These are phyloP conservation scores for Trapa bicornis DNA, from an alignment of 345 rosid species.

Conservation along the genomic window DNA sequence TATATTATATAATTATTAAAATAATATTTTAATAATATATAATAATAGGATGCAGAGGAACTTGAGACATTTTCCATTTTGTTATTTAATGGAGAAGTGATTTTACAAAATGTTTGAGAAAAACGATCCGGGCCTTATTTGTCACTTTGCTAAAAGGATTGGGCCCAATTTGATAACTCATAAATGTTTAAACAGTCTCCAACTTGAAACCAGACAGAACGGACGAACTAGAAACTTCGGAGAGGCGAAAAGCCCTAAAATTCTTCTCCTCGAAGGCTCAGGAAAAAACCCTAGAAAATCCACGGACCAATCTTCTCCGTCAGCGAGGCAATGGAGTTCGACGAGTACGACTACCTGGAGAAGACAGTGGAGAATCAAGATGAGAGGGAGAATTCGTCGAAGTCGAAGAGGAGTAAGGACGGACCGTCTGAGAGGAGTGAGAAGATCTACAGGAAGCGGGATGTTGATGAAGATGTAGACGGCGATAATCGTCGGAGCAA, in stretches of 20 bases:
- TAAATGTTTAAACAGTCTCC: no score
- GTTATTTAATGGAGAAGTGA: no score
- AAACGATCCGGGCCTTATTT: no score
- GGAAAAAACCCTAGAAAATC: conserved; percentile 3
- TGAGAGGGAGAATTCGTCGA: conserved; percentile 27
- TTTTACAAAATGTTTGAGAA: no score
- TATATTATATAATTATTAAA: no score
- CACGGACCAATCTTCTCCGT: neutral
- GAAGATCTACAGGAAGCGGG: conserved; percentile 58
- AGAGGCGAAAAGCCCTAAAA: neutral
- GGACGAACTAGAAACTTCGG: neutral
- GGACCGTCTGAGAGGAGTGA: conserved; percentile 39
- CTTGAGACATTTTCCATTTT: no score
- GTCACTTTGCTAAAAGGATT: no score
- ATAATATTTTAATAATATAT: no score
- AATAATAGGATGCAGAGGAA: no score
- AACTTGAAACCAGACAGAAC: neutral
- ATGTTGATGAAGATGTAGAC: conserved; percentile 33
- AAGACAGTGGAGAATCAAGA: conserved; percentile 50
- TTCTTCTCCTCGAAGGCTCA: neutral
- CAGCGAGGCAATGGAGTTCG: conserved; percentile 48
- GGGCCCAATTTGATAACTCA: no score
- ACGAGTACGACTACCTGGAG: conserved; percentile 93
- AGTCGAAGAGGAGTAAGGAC: conserved; percentile 28
- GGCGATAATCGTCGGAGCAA: conserved; percentile 42